Percentiles rank a stretch among this genome's conserved stretches.
Conservation (phyloP, 176 grass and related monocot genomes). For the Oryza nivara region DNA sequence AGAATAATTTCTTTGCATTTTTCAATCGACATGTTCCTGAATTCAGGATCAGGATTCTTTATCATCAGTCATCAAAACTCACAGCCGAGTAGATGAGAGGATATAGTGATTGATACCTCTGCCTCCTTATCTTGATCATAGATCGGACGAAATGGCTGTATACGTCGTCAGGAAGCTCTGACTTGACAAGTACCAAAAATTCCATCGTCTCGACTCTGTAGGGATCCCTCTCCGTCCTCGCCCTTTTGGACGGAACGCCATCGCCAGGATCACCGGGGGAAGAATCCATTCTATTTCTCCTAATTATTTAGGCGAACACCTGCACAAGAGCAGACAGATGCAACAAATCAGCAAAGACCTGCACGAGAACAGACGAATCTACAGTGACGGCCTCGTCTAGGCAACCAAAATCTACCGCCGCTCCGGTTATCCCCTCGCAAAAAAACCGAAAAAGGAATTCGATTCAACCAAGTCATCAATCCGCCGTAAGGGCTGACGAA, state of each 20-base stretch:
- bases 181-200: slow-evolving; percentile 29
- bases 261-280: background rate
- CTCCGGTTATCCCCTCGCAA: background rate
- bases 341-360: too few species aligned
- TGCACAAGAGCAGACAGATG: background rate
- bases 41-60: slow-evolving; percentile 28
- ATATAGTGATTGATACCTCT: slow-evolving; percentile 4
- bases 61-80: background rate
- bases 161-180: background rate
- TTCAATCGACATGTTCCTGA: slow-evolving; percentile 2
- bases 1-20: slow-evolving; percentile 7
- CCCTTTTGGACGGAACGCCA: background rate
- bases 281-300: slow-evolving; percentile 9
- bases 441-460: background rate
- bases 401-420: background rate
- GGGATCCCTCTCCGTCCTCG: background rate
- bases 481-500: background rate
- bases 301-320: slow-evolving; percentile 4
- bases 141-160: slow-evolving; percentile 24
- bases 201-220: background rate
- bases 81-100: too few species aligned
- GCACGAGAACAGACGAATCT: background rate
- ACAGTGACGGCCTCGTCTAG: background rate
- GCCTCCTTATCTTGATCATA: slow-evolving; percentile 7
- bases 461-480: background rate